Percentiles rank a stretch among this genome's conserved stretches.
phyloP scores from a whole-genome alignment of 140 eudicot genomes.

The Stevia rebaudiana region DNA sequence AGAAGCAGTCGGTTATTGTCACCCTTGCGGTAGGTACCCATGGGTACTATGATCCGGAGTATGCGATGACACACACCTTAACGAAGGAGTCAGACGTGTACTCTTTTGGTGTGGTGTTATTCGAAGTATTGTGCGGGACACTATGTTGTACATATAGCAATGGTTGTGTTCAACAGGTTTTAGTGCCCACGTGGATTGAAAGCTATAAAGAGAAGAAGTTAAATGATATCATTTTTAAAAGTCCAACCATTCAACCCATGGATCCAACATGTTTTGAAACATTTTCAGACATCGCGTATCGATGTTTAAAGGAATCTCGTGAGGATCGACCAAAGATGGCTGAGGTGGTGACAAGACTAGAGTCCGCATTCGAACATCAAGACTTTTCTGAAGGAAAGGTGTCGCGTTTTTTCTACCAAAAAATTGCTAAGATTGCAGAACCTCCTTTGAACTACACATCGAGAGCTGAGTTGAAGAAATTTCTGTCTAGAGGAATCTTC shows the following conservation, averaged over 20 bases:
- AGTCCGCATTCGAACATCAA: background rate
- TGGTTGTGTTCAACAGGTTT: background rate
- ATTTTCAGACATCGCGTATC: no score
- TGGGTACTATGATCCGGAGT: no score
- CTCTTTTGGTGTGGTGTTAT: no score
- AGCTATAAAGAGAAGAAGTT: no score
- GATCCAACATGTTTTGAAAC: no score
- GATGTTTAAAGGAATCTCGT: background rate
- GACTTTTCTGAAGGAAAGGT: background rate
- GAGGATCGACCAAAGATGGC: slow-evolving; percentile 10
- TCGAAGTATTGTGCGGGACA: background rate
- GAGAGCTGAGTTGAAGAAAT: background rate
- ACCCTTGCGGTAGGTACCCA: no score
- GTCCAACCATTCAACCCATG: no score
- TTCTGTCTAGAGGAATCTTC: slow-evolving; percentile 5
- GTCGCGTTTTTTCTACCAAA: background rate
- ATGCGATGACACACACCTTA: background rate
- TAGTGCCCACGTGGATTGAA: background rate
- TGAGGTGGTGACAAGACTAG: slow-evolving; percentile 6
- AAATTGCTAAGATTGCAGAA: background rate
- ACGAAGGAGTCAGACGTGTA: no score
- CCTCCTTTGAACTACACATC: slow-evolving; percentile 1
- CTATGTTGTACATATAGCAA: background rate
- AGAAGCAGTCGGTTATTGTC: no score
- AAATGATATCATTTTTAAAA: no score